Evolutionary conservation across 202 grass and related monocot species (phyloP).

Genomic region (Setaria viridis): DNA sequence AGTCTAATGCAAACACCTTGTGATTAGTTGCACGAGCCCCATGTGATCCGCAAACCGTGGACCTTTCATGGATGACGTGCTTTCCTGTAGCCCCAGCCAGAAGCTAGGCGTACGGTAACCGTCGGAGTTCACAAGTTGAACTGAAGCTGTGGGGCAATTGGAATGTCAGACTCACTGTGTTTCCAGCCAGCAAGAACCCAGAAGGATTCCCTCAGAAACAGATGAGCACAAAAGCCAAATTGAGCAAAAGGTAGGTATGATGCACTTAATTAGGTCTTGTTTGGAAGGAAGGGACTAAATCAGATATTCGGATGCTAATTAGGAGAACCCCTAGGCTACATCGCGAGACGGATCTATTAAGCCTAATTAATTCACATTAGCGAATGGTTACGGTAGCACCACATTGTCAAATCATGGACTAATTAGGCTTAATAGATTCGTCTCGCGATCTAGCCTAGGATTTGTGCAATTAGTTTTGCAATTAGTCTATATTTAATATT

Average conservation of each 20-base stretch:
- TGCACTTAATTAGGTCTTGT: too few species aligned
- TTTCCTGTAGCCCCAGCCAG: background rate
- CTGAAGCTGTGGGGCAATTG: background rate
- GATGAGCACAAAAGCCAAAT: background rate
- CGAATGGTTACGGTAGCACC: too few species aligned
- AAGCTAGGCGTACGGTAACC: background rate
- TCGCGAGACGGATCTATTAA: too few species aligned
- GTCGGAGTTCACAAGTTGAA: background rate
- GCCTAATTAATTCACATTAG: too few species aligned
- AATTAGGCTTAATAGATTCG: too few species aligned
- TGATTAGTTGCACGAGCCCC: conserved; percentile 13
- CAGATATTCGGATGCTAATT: too few species aligned
- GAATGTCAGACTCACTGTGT: conserved; percentile 31
- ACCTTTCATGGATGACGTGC: background rate
- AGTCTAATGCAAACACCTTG: background rate
- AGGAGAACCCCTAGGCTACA: too few species aligned
- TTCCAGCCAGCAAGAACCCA: background rate
- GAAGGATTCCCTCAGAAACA: background rate
- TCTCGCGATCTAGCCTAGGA: too few species aligned
- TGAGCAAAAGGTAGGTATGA: background rate
- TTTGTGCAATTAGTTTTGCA: too few species aligned
- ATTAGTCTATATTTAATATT: too few species aligned
- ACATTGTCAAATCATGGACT: too few species aligned
- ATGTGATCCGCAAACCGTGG: conserved; percentile 30
- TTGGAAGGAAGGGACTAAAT: too few species aligned